phyloP scores from a whole-genome alignment of 164 flowering plant species.

The Sextonia rubra region DNA sequence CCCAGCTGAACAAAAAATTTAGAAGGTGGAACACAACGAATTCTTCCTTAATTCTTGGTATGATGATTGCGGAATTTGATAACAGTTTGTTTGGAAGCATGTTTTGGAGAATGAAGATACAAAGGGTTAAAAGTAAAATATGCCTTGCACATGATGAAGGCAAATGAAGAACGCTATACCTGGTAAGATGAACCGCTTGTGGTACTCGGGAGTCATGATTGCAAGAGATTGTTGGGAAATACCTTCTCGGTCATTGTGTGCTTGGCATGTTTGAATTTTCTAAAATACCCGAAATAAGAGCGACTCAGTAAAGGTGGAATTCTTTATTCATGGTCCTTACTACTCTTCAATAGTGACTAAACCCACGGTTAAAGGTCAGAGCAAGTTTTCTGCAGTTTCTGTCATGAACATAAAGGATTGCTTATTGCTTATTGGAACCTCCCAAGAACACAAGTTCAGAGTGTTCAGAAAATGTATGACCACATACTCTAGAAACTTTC shows the following conservation, averaged over 20 bases:
- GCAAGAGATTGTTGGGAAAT: slow-evolving; percentile 65
- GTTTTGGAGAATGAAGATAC: slow-evolving; percentile 35
- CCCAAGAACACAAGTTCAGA: background rate
- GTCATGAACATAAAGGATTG: background rate
- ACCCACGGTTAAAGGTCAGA: background rate
- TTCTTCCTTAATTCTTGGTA: background rate
- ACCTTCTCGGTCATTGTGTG: slow-evolving; percentile 71
- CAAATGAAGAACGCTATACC: slow-evolving; percentile 33
- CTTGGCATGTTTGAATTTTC: slow-evolving; percentile 77
- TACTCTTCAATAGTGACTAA: background rate
- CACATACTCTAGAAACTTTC: background rate
- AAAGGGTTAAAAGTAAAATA: background rate
- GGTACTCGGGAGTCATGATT: slow-evolving; percentile 69
- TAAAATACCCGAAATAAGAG: slow-evolving; percentile 18
- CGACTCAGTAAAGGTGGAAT: background rate
- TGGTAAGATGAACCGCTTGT: slow-evolving; percentile 78
- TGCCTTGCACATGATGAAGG: background rate
- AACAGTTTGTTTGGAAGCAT: slow-evolving; percentile 36
- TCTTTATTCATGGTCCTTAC: background rate
- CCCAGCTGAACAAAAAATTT: slow-evolving; percentile 39
- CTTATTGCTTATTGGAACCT: background rate
- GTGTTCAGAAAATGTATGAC: background rate
- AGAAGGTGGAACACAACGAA: background rate
- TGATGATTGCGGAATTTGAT: background rate
- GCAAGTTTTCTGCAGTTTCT: background rate